Percentiles rank a stretch among this genome's conserved stretches.
Evolutionary conservation across 768 basidiomycete species (phyloP).

Genomic region (Multifurca ochricompacta): DNA sequence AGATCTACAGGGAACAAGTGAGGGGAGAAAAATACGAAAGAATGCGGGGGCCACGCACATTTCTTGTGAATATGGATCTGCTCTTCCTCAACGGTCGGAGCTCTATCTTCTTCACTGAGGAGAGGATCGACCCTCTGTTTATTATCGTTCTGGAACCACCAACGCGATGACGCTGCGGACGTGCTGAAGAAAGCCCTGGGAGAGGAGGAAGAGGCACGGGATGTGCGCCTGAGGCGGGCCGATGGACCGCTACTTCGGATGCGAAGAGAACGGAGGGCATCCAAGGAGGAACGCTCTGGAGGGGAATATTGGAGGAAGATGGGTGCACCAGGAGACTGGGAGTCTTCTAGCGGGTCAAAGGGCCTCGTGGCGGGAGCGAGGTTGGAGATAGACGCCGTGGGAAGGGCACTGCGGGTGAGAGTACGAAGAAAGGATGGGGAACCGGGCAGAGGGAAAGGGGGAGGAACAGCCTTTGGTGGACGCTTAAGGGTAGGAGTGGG

Average conservation of each 20-base stretch:
- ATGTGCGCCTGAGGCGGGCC: constrained; percentile 22
- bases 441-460: constrained; percentile 34
- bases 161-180: constrained; percentile 23
- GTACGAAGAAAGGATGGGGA: constrained; percentile 47
- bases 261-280: constrained; percentile 46
- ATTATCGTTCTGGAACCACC: constrained; percentile 49
- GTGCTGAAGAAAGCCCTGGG: background rate
- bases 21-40: background rate
- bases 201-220: constrained; percentile 6
- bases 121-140: constrained; percentile 39
- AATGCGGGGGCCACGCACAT: constrained; percentile 38
- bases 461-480: constrained; percentile 25
- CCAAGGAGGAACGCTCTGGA: constrained; percentile 45
- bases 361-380: constrained; percentile 17
- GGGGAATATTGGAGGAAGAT: constrained; percentile 31
- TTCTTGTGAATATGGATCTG: constrained; percentile 43
- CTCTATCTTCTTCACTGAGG: constrained; percentile 46
- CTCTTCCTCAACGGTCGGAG: constrained; percentile 40
- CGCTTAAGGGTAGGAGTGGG: constrained; percentile 22
- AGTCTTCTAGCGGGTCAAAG: constrained; percentile 24
- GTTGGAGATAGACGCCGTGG: constrained; percentile 51
- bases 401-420: constrained; percentile 53
- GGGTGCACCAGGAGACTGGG: constrained; percentile 29
- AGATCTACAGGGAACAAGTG: constrained; percentile 42
- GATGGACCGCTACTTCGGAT: constrained; percentile 22